Conservation (phyloP, 2,329 filamentous ascomycete genomes). For the Botrytis tulipae region DNA sequence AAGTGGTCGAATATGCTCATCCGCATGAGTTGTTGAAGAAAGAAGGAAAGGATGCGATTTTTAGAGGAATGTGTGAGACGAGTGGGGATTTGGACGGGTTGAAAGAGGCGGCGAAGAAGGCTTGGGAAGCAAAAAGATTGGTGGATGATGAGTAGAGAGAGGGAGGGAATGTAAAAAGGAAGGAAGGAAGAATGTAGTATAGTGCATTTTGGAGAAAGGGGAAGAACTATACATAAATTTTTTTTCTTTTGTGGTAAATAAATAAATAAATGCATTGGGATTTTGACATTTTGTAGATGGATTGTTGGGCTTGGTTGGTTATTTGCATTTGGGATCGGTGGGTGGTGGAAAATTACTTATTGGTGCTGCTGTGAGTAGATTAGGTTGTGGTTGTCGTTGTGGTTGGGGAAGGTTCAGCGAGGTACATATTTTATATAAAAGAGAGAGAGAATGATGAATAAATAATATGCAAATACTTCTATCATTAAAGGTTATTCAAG, state of each 20-base stretch:
- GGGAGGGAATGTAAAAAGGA: too few species aligned
- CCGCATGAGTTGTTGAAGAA: conserved; percentile 78
- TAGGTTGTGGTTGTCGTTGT: background rate
- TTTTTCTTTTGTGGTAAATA: background rate
- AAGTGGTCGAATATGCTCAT: conserved; percentile 86
- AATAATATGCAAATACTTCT: background rate
- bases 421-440: background rate
- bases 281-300: background rate
- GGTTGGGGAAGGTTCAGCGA: background rate
- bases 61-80: conserved; percentile 67
- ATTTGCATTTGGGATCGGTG: background rate
- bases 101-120: conserved; percentile 51
- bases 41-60: conserved; percentile 51
- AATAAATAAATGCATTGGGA: background rate
- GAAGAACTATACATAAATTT: background rate
- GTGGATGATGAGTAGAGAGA: conserved; percentile 40
- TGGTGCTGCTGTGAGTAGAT: background rate
- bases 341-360: background rate
- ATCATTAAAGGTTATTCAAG: too few species aligned
- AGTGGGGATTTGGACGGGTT: conserved; percentile 61
- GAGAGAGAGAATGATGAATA: background rate
- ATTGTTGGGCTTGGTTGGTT: background rate
- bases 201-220: background rate
- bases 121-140: conserved; percentile 44
- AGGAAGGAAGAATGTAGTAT: background rate